phyloP scores from a whole-genome alignment of 805 yeast species.

The Pichia manshurica region DNA sequence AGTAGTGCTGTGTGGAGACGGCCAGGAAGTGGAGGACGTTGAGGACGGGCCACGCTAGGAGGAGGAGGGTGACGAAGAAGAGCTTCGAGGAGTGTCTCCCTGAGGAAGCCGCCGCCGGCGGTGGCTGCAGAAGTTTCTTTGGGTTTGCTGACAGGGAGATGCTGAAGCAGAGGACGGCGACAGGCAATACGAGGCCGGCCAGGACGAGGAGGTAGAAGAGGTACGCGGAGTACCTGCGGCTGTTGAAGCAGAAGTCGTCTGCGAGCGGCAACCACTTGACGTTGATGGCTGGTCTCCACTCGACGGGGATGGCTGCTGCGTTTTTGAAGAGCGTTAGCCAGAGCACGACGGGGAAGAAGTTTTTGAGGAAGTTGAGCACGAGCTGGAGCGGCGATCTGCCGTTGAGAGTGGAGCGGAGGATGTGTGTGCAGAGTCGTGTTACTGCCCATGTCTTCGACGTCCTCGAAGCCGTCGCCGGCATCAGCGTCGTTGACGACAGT shows the following conservation, averaged over 20 bases:
- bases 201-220: background rate
- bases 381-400: conserved; percentile 16
- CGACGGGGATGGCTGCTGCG: conserved; percentile 52
- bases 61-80: conserved; percentile 28
- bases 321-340: conserved; percentile 56
- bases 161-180: background rate
- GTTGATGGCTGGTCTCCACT: conserved; percentile 48
- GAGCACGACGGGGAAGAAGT: conserved; percentile 46
- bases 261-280: conserved; percentile 40
- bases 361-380: conserved; percentile 39
- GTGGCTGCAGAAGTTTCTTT: background rate
- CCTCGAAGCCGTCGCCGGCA: no score
- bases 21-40: conserved; percentile 40
- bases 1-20: conserved; percentile 31
- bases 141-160: background rate
- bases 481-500: no score
- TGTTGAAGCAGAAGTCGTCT: conserved; percentile 37
- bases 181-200: background rate
- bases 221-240: background rate
- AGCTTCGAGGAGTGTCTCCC: background rate
- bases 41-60: conserved; percentile 43
- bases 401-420: background rate
- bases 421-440: no score
- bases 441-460: no score
- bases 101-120: background rate